Percentiles rank a stretch among this genome's conserved stretches.
These are phyloP conservation scores for Metroxylon sagu DNA, from an alignment of 176 grass and related monocot species.

Conservation along the genomic window DNA sequence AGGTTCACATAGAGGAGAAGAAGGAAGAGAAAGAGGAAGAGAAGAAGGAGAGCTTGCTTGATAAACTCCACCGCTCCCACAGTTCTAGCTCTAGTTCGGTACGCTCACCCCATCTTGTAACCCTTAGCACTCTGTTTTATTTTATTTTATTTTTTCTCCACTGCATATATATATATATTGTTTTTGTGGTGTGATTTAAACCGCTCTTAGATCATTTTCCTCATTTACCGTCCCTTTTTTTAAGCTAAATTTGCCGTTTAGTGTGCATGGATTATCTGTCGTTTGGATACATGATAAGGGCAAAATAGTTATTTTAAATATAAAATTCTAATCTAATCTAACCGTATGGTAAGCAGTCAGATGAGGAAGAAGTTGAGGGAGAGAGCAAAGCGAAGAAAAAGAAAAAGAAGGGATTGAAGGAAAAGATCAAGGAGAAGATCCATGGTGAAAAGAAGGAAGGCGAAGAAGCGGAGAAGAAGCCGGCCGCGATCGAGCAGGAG, in stretches of 20 bases:
- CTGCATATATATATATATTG: neutral
- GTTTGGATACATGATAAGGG: too few relatives aligned
- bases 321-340: too few relatives aligned
- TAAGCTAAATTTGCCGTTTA: too few relatives aligned
- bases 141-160: neutral
- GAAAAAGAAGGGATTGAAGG: constrained; percentile 93
- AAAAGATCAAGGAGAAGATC: constrained; percentile 82
- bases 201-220: too few relatives aligned
- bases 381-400: constrained; percentile 73
- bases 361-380: constrained; percentile 71
- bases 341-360: constrained; percentile 38
- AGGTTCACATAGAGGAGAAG: constrained; percentile 24
- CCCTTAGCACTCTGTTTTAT: neutral
- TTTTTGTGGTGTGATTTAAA: neutral
- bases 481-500: neutral
- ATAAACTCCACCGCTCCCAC: constrained; percentile 63
- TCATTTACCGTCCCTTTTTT: too few relatives aligned
- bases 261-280: too few relatives aligned
- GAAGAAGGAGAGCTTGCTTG: constrained; percentile 64
- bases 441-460: constrained; percentile 39
- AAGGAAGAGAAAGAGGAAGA: constrained; percentile 35
- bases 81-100: constrained; percentile 92
- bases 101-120: neutral
- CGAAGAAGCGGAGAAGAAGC: constrained; percentile 18
- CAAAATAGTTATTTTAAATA: too few relatives aligned